A percentile compares a stretch with the other conserved stretches of the same genome.
phyloP scores from a whole-genome alignment of 371 early-diverging fungal genomes.

The Dinochytrium kinnereticum region DNA sequence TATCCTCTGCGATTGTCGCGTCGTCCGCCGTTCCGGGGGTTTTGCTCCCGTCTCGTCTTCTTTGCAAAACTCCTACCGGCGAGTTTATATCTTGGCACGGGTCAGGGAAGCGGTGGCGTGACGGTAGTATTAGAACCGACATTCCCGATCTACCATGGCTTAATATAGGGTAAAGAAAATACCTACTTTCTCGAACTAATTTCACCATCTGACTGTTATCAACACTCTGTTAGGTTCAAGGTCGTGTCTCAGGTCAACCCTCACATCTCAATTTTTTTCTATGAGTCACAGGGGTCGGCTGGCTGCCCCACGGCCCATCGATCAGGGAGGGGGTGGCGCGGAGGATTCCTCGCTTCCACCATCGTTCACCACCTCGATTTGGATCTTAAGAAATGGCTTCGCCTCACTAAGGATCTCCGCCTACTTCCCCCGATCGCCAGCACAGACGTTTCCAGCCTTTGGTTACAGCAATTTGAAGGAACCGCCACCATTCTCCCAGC shows the following conservation, averaged over 20 bases:
- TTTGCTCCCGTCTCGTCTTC: conserved; percentile 80
- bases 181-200: not conserved
- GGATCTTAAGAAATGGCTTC: conserved; percentile 87
- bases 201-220: not conserved
- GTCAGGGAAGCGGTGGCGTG: conserved; percentile 81
- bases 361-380: conserved; percentile 81
- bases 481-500: conserved; percentile 78
- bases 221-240: conserved; percentile 69
- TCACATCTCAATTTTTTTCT: conserved; percentile 64
- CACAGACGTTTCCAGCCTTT: conserved; percentile 83
- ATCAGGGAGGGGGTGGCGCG: conserved; percentile 67
- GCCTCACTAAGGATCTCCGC: conserved; percentile 76
- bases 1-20: conserved; percentile 86
- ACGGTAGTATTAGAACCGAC: conserved; percentile 87
- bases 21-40: conserved; percentile 77
- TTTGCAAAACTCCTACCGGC: conserved; percentile 73
- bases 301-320: conserved; percentile 34
- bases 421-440: conserved; percentile 75
- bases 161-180: conserved; percentile 53
- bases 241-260: conserved; percentile 93
- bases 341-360: conserved; percentile 83
- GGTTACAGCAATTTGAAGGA: conserved; percentile 89
- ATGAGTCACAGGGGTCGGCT: conserved; percentile 25
- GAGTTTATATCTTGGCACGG: conserved; percentile 73
- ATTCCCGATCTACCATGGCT: conserved; percentile 72